A percentile compares a stretch with the other conserved stretches of the same genome.
phyloP scores from a whole-genome alignment of 495 filamentous ascomycete genomes.

The Bryoglossum gracile region DNA sequence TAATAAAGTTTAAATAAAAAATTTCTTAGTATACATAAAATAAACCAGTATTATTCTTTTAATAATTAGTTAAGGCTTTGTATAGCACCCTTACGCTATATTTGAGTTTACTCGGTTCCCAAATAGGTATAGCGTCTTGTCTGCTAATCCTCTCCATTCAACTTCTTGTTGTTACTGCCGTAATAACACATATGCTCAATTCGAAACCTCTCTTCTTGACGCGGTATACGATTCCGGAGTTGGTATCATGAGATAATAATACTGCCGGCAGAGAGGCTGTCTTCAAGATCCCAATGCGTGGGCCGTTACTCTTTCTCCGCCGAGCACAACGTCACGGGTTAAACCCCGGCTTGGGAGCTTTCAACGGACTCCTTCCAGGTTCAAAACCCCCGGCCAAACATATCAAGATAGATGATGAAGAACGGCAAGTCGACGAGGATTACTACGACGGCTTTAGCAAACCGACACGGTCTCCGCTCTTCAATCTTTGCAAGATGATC shows the following conservation, averaged over 20 bases:
- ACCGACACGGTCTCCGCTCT: not conserved
- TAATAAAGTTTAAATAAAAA: no score
- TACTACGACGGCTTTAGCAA: not conserved
- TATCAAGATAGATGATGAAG: conserved; percentile 25
- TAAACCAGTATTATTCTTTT: no score
- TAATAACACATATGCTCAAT: no score
- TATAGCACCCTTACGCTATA: no score
- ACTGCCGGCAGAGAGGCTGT: not conserved
- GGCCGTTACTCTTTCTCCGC: not conserved
- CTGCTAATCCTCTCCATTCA: no score
- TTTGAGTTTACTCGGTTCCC: no score
- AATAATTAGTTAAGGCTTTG: no score
- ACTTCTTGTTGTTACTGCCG: no score
- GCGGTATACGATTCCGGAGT: no score
- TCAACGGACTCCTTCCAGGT: not conserved
- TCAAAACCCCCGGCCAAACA: conserved; percentile 10
- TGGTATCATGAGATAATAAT: not conserved
- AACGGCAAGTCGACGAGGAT: conserved; percentile 2
- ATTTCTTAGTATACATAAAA: no score
- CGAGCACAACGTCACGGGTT: conserved; percentile 8
- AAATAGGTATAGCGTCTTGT: no score
- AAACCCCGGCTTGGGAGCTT: not conserved
- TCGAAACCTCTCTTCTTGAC: no score
- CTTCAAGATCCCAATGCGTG: not conserved
- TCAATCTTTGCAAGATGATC: conserved; percentile 24